Conservation (phyloP, 1,284 basidiomycete species). For the Neonothopanus nambi region DNA sequence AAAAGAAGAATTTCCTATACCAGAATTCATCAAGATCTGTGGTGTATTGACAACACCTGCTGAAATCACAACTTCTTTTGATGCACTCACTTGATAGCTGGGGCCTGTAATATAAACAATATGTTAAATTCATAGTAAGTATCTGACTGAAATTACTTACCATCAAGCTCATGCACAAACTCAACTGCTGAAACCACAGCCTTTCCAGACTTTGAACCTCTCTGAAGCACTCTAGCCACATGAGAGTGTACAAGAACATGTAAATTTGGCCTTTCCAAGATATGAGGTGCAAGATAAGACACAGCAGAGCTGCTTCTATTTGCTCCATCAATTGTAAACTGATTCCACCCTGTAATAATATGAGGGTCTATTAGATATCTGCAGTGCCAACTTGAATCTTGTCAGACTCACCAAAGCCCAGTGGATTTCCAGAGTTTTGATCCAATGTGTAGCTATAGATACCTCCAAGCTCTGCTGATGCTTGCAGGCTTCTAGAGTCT, state of each 20-base stretch:
- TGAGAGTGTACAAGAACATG: conserved; percentile 42
- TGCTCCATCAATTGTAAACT: conserved; percentile 25
- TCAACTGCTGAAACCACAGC: background rate
- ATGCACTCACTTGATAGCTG: too few species aligned
- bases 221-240: conserved; percentile 35
- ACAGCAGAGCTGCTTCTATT: conserved; percentile 38
- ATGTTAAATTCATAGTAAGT: background rate
- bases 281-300: conserved; percentile 41
- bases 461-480: too few species aligned
- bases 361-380: background rate
- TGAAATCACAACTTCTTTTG: conserved; percentile 19
- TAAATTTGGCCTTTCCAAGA: conserved; percentile 37
- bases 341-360: background rate
- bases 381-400: too few species aligned
- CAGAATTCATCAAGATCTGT: conserved; percentile 19
- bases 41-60: conserved; percentile 18
- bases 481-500: too few species aligned
- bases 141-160: background rate
- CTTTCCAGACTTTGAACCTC: conserved; percentile 4
- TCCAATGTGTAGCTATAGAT: too few species aligned
- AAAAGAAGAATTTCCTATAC: too few species aligned
- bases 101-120: background rate
- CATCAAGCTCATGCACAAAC: background rate
- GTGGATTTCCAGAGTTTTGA: too few species aligned
- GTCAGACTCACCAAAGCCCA: too few species aligned